Evolutionary conservation across 768 basidiomycete species (phyloP), one percentile per base, ranked within the genome.

Genomic region (Macrocybe gigantea): DNA sequence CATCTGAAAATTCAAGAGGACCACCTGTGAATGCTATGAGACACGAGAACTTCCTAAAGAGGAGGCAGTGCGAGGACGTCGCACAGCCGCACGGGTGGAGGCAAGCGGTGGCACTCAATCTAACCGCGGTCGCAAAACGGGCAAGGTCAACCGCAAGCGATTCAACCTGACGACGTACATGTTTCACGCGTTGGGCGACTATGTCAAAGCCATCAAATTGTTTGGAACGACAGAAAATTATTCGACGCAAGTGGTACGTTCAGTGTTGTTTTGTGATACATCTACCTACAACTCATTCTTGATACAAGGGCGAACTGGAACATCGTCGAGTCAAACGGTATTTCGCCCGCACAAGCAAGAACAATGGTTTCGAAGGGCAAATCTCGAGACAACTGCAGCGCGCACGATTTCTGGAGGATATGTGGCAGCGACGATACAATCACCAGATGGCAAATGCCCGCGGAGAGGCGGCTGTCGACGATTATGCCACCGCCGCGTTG

Each of bases 221-320:
- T 55, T 48, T 12, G 66, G 68, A 0, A 65, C 62, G 0, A 57
- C 62, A 3, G 64, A 71, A 38, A 60, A 54, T 1, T 68, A 62
- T 38, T 60, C 62, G 0, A 66, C 65, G 0, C 62, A 68, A 22
- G 44, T 58, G 38, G 68, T 70, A 52, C 30, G 51, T 49, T 41
- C 45, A 38, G 10, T 32, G 7, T 44, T 44, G 8, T 11, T 38
- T 22, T 30, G 48, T 37, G 33, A 13, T 10, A 9, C 11, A 11
- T 32, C 13, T 41, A 13, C 6, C 38, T 22, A 8, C 6, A 13
- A 11, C 32, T 38, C 10, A 36, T 7, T 30, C 29, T 13, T 22
- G n/a, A 7, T 37, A 29, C 14, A 39, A 74, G 72, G 63, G 67
- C 2, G 71, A 75, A 48, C 58, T 62, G 0, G 61, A 72, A 49